phyloP scores from a whole-genome alignment of 495 filamentous ascomycete species.

The Neurospora pannonica region DNA sequence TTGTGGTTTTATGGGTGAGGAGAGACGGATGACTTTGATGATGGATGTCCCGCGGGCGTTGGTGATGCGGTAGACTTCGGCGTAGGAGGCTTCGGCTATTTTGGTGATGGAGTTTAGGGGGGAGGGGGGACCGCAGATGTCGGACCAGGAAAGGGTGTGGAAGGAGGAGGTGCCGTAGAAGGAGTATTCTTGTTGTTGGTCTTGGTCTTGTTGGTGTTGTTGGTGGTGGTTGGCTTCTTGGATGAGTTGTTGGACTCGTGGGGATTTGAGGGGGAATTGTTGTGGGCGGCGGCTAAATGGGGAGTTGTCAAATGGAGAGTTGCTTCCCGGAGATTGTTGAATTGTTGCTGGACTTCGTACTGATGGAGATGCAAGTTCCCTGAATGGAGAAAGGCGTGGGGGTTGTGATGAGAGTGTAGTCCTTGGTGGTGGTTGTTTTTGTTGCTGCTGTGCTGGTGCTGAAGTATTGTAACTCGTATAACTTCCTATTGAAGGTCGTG shows the following conservation, averaged over 20 bases:
- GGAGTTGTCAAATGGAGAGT: too few species aligned
- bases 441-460: not conserved
- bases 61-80: constrained; percentile 57
- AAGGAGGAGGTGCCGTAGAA: constrained; percentile 13
- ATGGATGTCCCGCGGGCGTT: constrained; percentile 38
- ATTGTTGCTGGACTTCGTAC: not conserved
- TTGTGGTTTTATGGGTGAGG: constrained; percentile 35
- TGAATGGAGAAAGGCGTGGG: not conserved
- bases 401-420: not conserved
- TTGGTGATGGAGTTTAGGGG: constrained; percentile 42
- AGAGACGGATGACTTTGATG: constrained; percentile 43
- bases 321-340: not conserved
- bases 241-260: not conserved
- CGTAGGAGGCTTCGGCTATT: constrained; percentile 61
- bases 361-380: not conserved
- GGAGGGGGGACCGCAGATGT: constrained; percentile 31
- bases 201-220: not conserved
- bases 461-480: not conserved
- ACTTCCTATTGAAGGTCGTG: not conserved
- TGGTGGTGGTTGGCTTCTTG: not conserved
- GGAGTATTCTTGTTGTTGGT: not conserved
- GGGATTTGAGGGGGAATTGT: not conserved
- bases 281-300: not conserved
- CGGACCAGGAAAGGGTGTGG: constrained; percentile 38
- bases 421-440: not conserved